These are phyloP conservation scores for Penicillium nordicum DNA, from an alignment of 2,329 filamentous ascomycete genomes.

Conservation along the genomic window DNA sequence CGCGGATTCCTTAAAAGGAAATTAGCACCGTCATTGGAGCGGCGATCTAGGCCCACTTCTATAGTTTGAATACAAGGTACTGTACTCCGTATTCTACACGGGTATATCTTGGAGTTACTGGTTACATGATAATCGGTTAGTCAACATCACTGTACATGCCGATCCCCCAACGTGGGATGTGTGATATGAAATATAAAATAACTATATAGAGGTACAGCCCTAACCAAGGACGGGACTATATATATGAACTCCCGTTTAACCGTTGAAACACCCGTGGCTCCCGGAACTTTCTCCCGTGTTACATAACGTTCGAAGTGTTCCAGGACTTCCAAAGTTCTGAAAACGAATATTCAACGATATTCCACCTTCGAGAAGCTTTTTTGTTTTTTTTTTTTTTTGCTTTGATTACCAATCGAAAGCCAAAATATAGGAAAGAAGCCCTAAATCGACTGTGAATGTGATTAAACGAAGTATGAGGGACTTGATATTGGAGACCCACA, in stretches of 20 bases:
- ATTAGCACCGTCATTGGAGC: constrained; percentile 24
- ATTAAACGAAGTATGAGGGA: constrained; percentile 4
- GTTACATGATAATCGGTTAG: not conserved
- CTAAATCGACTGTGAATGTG: not conserved
- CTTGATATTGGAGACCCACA: constrained; percentile 7
- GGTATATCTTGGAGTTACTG: not conserved
- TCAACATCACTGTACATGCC: constrained; percentile 12
- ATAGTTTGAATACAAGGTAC: constrained; percentile 11
- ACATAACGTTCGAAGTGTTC: not conserved
- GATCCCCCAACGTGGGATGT: not conserved
- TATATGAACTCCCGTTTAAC: not conserved
- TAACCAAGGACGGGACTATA: not conserved
- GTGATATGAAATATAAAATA: too few relatives aligned
- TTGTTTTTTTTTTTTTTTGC: not conserved
- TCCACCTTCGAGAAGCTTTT: not conserved
- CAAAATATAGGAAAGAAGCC: not conserved
- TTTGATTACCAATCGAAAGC: not conserved
- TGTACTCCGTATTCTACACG: constrained; percentile 10
- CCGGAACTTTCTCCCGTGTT: not conserved
- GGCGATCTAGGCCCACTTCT: constrained; percentile 25
- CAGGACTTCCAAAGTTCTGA: not conserved
- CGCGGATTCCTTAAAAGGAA: constrained; percentile 18
- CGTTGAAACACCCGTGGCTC: not conserved
- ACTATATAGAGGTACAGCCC: too few relatives aligned
- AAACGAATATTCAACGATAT: too few relatives aligned